phyloP scores from a whole-genome alignment of 768 basidiomycete species.

The Amanita subjunquillea region DNA sequence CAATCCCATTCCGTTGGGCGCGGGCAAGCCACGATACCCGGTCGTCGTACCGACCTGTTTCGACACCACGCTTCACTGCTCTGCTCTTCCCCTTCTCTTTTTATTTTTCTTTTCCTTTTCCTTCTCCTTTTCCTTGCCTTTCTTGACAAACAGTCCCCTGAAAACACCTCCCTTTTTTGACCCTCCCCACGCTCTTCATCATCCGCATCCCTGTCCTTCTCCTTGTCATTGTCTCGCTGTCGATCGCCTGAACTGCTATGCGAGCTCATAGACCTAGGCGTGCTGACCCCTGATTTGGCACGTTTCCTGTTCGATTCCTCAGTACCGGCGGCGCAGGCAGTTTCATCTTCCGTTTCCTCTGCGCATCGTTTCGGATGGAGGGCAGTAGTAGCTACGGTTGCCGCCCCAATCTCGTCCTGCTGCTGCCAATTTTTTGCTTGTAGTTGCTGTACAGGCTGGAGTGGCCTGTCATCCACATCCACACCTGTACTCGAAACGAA shows the following conservation, averaged over 20 bases:
- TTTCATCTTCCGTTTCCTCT: constrained; percentile 26
- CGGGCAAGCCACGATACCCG: constrained; percentile 7
- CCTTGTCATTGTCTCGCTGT: neutral
- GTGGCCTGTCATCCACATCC: neutral
- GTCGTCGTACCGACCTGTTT: neutral
- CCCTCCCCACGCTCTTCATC: constrained; percentile 21
- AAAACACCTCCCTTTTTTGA: constrained; percentile 67
- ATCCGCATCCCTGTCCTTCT: constrained; percentile 13
- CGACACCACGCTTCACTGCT: constrained; percentile 11
- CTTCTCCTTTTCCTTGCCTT: constrained; percentile 65
- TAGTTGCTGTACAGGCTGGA: too few relatives aligned
- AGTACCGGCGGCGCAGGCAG: constrained; percentile 20
- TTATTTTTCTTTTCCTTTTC: constrained; percentile 57
- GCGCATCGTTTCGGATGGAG: constrained; percentile 27
- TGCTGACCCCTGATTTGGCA: constrained; percentile 18
- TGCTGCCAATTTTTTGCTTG: neutral
- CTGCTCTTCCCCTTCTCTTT: constrained; percentile 53
- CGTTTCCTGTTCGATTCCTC: constrained; percentile 33
- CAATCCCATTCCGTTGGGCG: neutral
- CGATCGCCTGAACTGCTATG: constrained; percentile 10
- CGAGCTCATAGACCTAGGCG: neutral
- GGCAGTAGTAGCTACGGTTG: constrained; percentile 24
- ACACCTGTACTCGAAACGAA: neutral
- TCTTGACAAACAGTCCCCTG: constrained; percentile 66
- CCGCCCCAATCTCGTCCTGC: constrained; percentile 9